Evolutionary conservation across 2,329 filamentous ascomycete species (phyloP), one percentile per base, ranked within the genome.

Genomic region (Arachnomyces sp.): DNA sequence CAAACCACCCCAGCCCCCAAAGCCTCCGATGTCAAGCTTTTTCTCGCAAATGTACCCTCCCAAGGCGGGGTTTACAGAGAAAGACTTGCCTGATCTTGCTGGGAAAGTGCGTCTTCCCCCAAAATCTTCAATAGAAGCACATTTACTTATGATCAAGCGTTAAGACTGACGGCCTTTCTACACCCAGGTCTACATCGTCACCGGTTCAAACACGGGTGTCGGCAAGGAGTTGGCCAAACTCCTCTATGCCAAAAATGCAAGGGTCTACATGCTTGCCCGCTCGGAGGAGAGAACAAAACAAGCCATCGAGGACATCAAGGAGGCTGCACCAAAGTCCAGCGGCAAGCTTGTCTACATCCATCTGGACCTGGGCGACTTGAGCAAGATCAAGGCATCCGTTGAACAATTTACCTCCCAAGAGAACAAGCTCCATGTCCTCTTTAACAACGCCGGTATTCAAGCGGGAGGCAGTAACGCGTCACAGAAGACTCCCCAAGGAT

Each of bases 191-290:
- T 62, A 56, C 49, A 54, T 67, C 15, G 56, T 67, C 4, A 66
- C 65, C 2, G 65, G 64, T 9, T 50, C 55, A 25, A 51, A 55
- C 37, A 55, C 56, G 31, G 67, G 67, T 3, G 48, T 69, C 3
- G 67, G 67, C 39, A 57, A 62, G 39, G 59, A 65, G 29, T 49
- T 68, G 1, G 54, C 58, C 11, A 49, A 53, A 17, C 61, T 68
- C 31, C 63, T 70, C 29, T 69, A 66, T 49, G 45, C 49, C 17
- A 56, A 62, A 28, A 62, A 65, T 43, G 69, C 62, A 28, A 68
- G 59, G 36, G 63, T 72, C 29, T 72, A 69, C 47, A 47, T 71
- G 14, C 60, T 63, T 9, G 66, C 61, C 2, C 63, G 69, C 15
- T 63, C 61, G 1, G 52, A 61, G 36, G 51, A 56, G 4, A 71